Base-by-base conservation (phyloP, 2,329 filamentous ascomycete species). In the Zopfia rhizophila region DNA sequence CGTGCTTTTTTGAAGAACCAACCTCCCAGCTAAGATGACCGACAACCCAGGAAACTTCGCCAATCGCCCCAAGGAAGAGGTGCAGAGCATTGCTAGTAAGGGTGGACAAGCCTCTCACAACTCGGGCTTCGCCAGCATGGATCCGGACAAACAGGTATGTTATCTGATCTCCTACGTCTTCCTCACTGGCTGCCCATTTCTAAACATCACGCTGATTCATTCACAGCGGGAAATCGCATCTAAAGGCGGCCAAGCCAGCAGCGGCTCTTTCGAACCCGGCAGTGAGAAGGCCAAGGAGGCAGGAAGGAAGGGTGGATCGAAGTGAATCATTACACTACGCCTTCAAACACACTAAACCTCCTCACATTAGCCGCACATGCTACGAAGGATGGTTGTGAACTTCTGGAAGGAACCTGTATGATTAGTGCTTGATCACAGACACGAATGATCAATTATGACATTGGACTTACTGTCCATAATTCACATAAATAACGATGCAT, bases 241-340 rank as follows among this genome's bases (percentile, higher is more conserved):
- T 8, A 71, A 74, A 62, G 82, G 82, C 7, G 81, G 80, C 4
- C 70, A 82, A 38, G 76, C 78, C 0, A 82, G 80, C 0, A 72
- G 73, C 24, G 80, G 82, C 4, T 80, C 75, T 3, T 84, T 84
- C 41, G 77, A 83, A 56, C 74, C 75, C 1, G 78, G 81, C 5
- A 79, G 76, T 35, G 75, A 80, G 61, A 75, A 72, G 48, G 80
- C 80, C 2, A 75, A 70, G 35, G 80, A 82, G 62, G 80, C 81
- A 13, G 81, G 81, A 3, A 69, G 72, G 22, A 83, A 83, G 68
- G 81, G 81, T 3, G 80, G 80, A 33, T 43, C 31, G 28, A 51
- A 50, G 21, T 53, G 46, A 29, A 43, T 31, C n/a, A n/a, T n/a
- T n/a, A n/a, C n/a, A n/a, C n/a, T n/a, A n/a, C n/a, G n/a, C n/a